Conservation (phyloP, 306 rosid species). For the Lathyrus oleraceus region DNA sequence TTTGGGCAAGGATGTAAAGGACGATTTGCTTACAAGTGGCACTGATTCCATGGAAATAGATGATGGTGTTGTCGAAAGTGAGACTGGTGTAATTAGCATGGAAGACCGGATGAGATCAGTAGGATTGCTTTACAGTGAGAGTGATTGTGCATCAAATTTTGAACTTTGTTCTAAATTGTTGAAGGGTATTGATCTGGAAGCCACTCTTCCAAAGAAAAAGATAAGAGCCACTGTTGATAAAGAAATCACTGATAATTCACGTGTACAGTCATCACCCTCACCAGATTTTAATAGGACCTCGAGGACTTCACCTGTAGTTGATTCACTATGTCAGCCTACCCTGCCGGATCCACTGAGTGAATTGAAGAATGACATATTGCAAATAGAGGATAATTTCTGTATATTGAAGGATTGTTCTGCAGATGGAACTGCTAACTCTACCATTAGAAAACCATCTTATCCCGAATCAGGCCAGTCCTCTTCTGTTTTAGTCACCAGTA, state of each 20-base stretch:
- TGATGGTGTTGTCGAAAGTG: conserved; percentile 55
- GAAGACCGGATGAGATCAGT: conserved; percentile 71
- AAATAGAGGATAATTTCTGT: too few relatives aligned
- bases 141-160: conserved; percentile 44
- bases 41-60: conserved; percentile 42
- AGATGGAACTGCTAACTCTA: conserved; percentile 33
- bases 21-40: conserved; percentile 38
- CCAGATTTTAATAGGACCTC: too few relatives aligned
- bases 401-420: too few relatives aligned
- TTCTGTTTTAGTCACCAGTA: conserved; percentile 34
- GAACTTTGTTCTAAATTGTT: conserved; percentile 48
- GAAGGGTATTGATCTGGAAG: conserved; percentile 63
- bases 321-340: too few relatives aligned
- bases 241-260: too few relatives aligned
- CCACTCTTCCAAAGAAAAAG: conserved; percentile 58
- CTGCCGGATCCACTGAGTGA: too few relatives aligned
- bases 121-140: conserved; percentile 61
- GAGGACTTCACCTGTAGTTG: too few relatives aligned
- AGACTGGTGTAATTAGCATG: conserved; percentile 54
- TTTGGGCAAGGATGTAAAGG: conserved; percentile 40
- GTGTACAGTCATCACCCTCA: too few relatives aligned
- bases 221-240: too few relatives aligned
- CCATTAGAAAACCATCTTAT: conserved; percentile 39
- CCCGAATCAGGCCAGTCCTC: conserved; percentile 50
- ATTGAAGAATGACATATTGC: too few relatives aligned